phyloP scores from a whole-genome alignment of 2,329 filamentous ascomycete genomes.

The Penicillium occitanis region DNA sequence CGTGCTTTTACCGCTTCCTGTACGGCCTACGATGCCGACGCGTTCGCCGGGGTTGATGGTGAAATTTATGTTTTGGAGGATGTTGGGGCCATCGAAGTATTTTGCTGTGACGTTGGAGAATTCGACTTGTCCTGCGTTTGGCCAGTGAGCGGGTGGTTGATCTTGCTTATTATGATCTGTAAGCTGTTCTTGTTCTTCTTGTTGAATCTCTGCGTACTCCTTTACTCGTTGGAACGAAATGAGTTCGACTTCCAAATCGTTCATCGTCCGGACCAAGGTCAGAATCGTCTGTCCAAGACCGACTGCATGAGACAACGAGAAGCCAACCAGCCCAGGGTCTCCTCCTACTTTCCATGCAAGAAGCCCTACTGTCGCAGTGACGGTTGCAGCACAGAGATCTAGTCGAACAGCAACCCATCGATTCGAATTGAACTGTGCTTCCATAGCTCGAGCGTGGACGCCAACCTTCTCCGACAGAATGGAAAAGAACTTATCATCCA shows the following conservation, averaged over 20 bases:
- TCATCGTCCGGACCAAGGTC: constrained; percentile 54
- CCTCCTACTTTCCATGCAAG: constrained; percentile 53
- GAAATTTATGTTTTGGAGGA: constrained; percentile 29
- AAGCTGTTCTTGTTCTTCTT: constrained; percentile 24
- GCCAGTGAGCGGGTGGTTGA: constrained; percentile 28
- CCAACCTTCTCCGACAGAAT: constrained; percentile 54
- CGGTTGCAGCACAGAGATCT: constrained; percentile 56
- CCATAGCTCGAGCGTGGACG: constrained; percentile 48
- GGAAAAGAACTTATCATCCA: constrained; percentile 50
- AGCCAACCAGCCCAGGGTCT: constrained; percentile 56
- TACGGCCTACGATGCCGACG: constrained; percentile 32
- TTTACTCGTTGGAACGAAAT: constrained; percentile 38
- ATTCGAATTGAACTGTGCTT: constrained; percentile 57
- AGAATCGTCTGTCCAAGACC: constrained; percentile 55
- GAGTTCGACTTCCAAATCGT: constrained; percentile 59
- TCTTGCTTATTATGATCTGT: background rate
- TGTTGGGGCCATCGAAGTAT: constrained; percentile 28
- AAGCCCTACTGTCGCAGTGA: constrained; percentile 53
- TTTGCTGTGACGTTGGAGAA: constrained; percentile 29
- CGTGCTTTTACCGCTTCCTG: constrained; percentile 37
- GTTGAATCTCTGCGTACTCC: constrained; percentile 29
- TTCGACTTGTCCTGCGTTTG: constrained; percentile 28
- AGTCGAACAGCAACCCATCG: constrained; percentile 59
- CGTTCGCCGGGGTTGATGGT: constrained; percentile 28
- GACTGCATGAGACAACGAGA: constrained; percentile 59